A percentile compares a stretch with the other conserved stretches of the same genome.
phyloP scores from a whole-genome alignment of 352 stramenopile species.

The Pythium brassicae region DNA sequence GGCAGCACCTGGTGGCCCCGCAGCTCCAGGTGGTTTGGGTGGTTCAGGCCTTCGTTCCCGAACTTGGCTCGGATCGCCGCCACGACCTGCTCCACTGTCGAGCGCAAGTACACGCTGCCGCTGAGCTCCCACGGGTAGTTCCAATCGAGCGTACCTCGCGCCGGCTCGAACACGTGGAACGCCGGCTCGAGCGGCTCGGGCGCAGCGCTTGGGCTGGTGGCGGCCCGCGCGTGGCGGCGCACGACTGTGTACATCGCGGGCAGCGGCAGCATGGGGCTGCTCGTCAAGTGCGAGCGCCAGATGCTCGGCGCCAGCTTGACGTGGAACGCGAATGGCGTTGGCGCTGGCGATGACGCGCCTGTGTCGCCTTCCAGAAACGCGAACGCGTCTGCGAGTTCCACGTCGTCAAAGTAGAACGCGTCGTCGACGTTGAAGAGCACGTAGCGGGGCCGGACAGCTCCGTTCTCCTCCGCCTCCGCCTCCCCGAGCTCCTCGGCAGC shows the following conservation, averaged over 20 bases:
- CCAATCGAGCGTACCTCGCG: conserved; percentile 58
- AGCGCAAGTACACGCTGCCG: conserved; percentile 62
- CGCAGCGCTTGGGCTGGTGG: no score
- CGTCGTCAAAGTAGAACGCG: conserved; percentile 48
- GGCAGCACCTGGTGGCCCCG: conserved; percentile 46
- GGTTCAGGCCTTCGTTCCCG: conserved; percentile 29
- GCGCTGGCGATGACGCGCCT: background rate
- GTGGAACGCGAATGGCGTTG: conserved; percentile 61
- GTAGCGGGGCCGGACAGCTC: background rate
- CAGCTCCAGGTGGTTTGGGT: conserved; percentile 65
- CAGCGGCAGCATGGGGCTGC: conserved; percentile 46
- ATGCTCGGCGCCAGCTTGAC: conserved; percentile 75
- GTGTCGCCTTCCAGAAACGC: conserved; percentile 10
- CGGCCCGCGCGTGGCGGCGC: background rate
- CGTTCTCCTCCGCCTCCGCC: background rate
- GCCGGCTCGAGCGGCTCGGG: conserved; percentile 2
- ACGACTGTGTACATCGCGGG: conserved; percentile 20
- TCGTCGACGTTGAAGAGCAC: conserved; percentile 60
- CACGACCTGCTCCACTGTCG: conserved; percentile 28
- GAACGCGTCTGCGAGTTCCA: conserved; percentile 35
- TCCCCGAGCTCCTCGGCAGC: no score
- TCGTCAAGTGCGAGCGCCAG: conserved; percentile 63
- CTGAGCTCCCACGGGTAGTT: conserved; percentile 87
- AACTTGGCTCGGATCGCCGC: conserved; percentile 22
- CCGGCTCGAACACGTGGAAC: conserved; percentile 43